These are phyloP conservation scores for Puccinia coronata DNA, from an alignment of 1,284 basidiomycete genomes.

Conservation along the genomic window DNA sequence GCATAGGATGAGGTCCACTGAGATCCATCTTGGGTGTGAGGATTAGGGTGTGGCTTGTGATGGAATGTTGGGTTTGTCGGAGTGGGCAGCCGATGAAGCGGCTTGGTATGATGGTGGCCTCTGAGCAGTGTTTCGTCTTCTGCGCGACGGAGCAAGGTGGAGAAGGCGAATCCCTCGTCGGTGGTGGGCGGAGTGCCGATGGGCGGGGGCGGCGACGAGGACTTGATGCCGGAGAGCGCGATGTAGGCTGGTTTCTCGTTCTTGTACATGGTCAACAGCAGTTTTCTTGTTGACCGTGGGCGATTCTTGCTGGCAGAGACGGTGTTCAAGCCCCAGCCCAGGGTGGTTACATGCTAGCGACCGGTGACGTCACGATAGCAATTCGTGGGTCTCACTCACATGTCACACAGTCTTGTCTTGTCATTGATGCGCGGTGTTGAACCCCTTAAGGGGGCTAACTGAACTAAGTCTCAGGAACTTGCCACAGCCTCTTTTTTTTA, in stretches of 20 bases:
- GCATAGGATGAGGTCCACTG: not conserved
- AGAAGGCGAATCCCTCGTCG: slow-evolving; percentile 36
- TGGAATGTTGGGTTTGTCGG: slow-evolving; percentile 2
- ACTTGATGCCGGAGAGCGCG: not conserved
- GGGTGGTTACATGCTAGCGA: no score
- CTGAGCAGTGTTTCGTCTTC: slow-evolving; percentile 26
- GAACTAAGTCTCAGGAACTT: no score
- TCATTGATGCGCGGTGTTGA: no score
- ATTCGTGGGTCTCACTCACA: no score
- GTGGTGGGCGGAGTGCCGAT: slow-evolving; percentile 35
- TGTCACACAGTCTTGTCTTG: no score
- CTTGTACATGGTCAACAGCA: slow-evolving; percentile 25
- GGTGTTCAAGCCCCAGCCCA: no score
- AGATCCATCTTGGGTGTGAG: not conserved
- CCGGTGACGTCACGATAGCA: no score
- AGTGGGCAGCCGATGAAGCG: not conserved
- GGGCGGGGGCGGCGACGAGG: not conserved
- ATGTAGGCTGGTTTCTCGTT: slow-evolving; percentile 36
- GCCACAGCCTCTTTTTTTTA: no score
- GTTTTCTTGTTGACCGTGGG: no score
- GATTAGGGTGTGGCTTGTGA: not conserved
- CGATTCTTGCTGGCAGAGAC: not conserved
- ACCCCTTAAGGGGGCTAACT: no score
- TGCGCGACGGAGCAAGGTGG: slow-evolving; percentile 24
- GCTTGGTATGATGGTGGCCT: not conserved